Conservation (phyloP, 2,329 filamentous ascomycete species). For the Aaosphaeria arxii region DNA sequence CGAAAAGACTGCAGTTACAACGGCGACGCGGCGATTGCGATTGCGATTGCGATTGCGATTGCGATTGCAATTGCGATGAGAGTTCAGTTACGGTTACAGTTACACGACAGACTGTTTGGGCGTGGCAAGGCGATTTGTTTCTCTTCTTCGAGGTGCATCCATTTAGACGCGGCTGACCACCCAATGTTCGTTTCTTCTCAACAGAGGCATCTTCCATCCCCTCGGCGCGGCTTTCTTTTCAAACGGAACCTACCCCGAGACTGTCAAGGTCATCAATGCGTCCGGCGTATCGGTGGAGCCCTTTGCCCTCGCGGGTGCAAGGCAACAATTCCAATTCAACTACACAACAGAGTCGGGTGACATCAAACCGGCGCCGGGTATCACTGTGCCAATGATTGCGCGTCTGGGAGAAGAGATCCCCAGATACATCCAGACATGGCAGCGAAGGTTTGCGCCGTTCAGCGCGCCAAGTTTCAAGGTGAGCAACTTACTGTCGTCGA, state of each 20-base stretch:
- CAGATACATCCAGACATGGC: constrained; percentile 32
- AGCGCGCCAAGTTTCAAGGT: constrained; percentile 36
- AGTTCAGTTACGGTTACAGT: too few species aligned
- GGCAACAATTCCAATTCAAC: constrained; percentile 33
- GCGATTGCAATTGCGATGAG: constrained; percentile 2
- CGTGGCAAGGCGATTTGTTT: too few species aligned
- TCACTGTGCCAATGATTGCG: constrained; percentile 20
- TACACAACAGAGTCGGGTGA: constrained; percentile 20
- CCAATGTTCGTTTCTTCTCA: constrained; percentile 6
- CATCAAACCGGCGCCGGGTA: constrained; percentile 18
- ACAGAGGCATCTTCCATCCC: constrained; percentile 37
- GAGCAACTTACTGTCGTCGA: neutral
- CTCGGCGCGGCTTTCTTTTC: constrained; percentile 39
- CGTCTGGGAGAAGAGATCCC: constrained; percentile 26
- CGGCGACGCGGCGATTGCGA: constrained; percentile 10
- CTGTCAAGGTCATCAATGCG: constrained; percentile 31
- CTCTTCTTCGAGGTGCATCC: neutral
- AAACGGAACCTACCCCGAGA: constrained; percentile 35
- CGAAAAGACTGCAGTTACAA: too few species aligned
- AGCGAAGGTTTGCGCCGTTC: constrained; percentile 27
- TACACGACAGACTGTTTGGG: too few species aligned
- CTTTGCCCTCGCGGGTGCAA: constrained; percentile 30
- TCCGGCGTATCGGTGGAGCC: constrained; percentile 29
- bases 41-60: constrained; percentile 9
- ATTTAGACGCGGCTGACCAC: constrained; percentile 30